Percentiles rank a stretch among this genome's conserved stretches.
phyloP scores from a whole-genome alignment of 495 filamentous ascomycete genomes.

The Penicillium canariense region DNA sequence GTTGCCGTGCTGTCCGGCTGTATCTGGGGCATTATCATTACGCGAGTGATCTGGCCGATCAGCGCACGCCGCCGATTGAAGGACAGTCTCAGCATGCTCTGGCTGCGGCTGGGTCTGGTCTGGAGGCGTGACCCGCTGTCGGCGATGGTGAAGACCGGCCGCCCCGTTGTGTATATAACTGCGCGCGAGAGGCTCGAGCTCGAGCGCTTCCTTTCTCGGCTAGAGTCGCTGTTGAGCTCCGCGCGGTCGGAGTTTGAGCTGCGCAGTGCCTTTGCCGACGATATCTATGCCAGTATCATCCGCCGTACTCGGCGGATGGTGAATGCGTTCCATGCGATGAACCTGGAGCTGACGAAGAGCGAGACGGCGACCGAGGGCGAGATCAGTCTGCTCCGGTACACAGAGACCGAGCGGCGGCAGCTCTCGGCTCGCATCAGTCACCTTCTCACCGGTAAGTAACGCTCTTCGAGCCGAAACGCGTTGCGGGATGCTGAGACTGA shows the following conservation, averaged over 20 bases:
- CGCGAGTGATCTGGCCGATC: conserved; percentile 88
- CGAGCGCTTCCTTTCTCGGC: conserved; percentile 57
- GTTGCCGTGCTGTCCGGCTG: conserved; percentile 84
- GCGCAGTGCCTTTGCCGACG: conserved; percentile 75
- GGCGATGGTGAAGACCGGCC: conserved; percentile 55
- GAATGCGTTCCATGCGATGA: conserved; percentile 94
- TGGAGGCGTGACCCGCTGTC: conserved; percentile 95
- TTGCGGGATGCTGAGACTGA: conserved; percentile 10
- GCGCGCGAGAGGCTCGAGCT: conserved; percentile 74
- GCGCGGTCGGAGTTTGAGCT: conserved; percentile 82
- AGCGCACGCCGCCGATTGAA: conserved; percentile 83
- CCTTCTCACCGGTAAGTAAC: conserved; percentile 69
- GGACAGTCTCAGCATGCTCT: conserved; percentile 78
- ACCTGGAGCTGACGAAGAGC: conserved; percentile 82
- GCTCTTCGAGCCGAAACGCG: background rate
- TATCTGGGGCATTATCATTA: conserved; percentile 89
- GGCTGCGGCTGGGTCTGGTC: conserved; percentile 90
- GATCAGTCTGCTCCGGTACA: conserved; percentile 72
- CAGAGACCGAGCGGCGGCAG: conserved; percentile 71
- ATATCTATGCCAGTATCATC: conserved; percentile 67
- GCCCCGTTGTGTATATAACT: conserved; percentile 67
- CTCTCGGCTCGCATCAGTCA: conserved; percentile 87
- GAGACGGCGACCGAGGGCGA: conserved; percentile 75
- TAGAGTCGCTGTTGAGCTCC: conserved; percentile 71
- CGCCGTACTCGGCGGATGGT: conserved; percentile 77